These are phyloP conservation scores for Diplodia mutila DNA, from an alignment of 2,329 filamentous ascomycete genomes.

Conservation along the genomic window DNA sequence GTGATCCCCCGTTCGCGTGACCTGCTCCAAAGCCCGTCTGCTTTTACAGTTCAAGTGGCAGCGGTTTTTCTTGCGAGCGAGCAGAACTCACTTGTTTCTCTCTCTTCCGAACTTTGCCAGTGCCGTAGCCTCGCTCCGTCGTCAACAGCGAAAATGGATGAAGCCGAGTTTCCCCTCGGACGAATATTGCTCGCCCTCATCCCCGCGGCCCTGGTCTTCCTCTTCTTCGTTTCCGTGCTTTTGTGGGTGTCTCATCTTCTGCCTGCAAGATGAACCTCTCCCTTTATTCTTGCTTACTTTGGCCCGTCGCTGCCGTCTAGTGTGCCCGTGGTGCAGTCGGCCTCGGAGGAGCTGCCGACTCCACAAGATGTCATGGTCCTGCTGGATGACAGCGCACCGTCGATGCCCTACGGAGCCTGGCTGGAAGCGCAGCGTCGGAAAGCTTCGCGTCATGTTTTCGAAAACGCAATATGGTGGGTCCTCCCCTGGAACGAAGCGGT, in stretches of 20 bases:
- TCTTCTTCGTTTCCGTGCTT: constrained; percentile 17
- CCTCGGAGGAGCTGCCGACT: neutral
- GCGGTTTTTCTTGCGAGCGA: neutral
- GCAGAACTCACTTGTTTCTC: neutral
- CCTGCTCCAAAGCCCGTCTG: neutral
- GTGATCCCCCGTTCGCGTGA: constrained; percentile 8
- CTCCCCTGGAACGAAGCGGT: neutral
- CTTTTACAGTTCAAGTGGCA: neutral
- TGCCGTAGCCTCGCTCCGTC: too few species aligned
- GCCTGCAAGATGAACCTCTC: too few species aligned
- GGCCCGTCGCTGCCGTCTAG: neutral
- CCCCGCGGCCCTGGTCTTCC: constrained; percentile 7
- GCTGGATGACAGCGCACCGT: neutral
- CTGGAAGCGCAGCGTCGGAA: neutral
- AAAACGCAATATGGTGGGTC: constrained; percentile 7
- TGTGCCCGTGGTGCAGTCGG: constrained; percentile 9
- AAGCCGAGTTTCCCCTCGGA: neutral
- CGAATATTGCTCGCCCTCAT: constrained; percentile 1
- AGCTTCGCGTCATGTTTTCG: neutral
- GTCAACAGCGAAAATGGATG: neutral
- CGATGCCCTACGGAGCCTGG: constrained; percentile 8
- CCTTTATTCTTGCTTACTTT: neutral
- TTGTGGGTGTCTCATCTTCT: neutral
- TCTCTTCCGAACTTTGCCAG: too few species aligned
- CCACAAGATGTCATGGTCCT: constrained; percentile 1